These are phyloP conservation scores for Tolypocladium amazonense DNA, from an alignment of 2,329 filamentous ascomycete genomes.

Conservation along the genomic window DNA sequence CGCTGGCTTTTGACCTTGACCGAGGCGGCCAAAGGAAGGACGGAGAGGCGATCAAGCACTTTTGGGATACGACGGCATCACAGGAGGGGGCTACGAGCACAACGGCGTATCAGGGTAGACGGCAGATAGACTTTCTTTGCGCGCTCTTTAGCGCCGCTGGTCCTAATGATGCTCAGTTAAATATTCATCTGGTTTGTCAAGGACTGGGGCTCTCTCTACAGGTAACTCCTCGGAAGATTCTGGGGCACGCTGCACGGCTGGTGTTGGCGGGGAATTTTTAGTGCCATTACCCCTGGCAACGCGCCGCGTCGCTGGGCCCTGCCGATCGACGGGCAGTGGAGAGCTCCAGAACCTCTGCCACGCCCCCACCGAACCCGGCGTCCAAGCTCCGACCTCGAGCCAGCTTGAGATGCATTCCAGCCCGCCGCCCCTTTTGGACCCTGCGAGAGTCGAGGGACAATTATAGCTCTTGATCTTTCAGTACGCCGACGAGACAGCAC, in stretches of 20 bases:
- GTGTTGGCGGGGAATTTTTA: neutral
- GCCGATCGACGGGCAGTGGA: neutral
- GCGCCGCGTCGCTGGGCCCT: neutral
- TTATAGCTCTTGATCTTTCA: neutral
- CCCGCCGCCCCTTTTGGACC: neutral
- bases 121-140: neutral
- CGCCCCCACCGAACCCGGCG: neutral
- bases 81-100: neutral
- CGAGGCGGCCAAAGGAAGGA: neutral
- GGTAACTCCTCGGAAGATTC: no score
- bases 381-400: neutral
- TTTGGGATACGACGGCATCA: neutral
- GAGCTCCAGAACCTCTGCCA: neutral
- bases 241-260: neutral
- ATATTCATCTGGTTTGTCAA: no score
- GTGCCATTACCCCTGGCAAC: slow-evolving; percentile 2
- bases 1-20: no score
- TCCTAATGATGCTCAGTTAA: neutral
- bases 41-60: slow-evolving; percentile 4
- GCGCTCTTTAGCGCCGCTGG: neutral
- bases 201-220: no score
- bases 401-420: neutral
- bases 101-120: neutral
- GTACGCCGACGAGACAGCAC: neutral
- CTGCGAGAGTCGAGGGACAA: neutral